Conservation (phyloP, 78 protist species). For the Dictyostelium purpureum region DNA sequence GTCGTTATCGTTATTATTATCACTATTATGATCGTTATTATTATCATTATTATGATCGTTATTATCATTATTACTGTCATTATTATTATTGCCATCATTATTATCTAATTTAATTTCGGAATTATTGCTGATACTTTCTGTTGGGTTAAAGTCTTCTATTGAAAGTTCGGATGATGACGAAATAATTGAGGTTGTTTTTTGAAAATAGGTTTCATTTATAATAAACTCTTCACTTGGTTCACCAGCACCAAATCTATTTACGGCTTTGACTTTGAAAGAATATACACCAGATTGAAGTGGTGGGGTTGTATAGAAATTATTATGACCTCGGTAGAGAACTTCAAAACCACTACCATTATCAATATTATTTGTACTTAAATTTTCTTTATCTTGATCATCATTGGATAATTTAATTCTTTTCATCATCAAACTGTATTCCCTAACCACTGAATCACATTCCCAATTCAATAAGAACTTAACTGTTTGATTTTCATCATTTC, state of each 20-base stretch:
- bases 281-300: neutral
- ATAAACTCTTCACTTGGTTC: conserved; percentile 17
- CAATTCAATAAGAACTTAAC: conserved; percentile 28
- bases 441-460: conserved; percentile 46
- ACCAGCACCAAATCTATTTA: conserved; percentile 69
- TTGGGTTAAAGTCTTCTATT: neutral
- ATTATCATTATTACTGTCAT: neutral
- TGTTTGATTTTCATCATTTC: neutral
- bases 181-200: neutral
- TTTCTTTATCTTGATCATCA: neutral
- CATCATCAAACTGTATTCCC: conserved; percentile 52
- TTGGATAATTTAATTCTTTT: too few species aligned
- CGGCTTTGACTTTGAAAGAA: conserved; percentile 33
- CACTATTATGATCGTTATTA: neutral
- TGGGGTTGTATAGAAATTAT: conserved; percentile 38
- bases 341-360: too few species aligned
- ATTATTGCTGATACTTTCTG: neutral
- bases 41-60: neutral
- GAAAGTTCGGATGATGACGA: neutral
- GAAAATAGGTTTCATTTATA: neutral
- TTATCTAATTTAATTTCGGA: too few species aligned
- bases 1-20: neutral
- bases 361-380: too few species aligned
- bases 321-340: conserved; percentile 55
- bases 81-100: neutral